Conservation (phyloP, 2,329 filamentous ascomycete genomes). For the Pseudonectria foliicola region DNA sequence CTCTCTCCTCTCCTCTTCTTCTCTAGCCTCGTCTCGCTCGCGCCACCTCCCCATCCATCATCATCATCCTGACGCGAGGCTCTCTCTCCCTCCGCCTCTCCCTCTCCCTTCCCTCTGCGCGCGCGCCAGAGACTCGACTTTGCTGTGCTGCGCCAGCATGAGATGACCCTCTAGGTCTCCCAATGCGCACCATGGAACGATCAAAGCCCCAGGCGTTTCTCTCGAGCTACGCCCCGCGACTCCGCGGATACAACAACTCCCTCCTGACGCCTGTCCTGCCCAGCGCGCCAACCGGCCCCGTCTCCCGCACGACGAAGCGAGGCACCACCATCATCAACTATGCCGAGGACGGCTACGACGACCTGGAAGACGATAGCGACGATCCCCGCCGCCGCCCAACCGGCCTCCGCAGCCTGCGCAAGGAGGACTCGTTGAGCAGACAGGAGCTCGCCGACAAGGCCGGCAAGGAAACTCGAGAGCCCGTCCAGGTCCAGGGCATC, state of each 20-base stretch:
- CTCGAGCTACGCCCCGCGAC: constrained; percentile 82
- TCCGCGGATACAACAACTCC: constrained; percentile 87
- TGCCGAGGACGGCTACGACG: constrained; percentile 90
- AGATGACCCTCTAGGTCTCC: constrained; percentile 20
- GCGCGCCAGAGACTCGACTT: constrained; percentile 2
- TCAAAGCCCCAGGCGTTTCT: constrained; percentile 74
- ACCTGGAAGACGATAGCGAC: constrained; percentile 65
- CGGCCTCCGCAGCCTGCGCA: constrained; percentile 73
- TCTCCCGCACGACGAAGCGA: constrained; percentile 86
- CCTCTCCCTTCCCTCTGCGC: too few relatives aligned
- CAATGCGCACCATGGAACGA: constrained; percentile 39
- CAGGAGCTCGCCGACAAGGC: constrained; percentile 65
- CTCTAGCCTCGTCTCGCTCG: constrained; percentile 1
- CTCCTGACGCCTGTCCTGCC: constrained; percentile 80
- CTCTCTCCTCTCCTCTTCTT: constrained; percentile 3
- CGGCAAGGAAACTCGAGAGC: constrained; percentile 71
- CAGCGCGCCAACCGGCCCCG: constrained; percentile 55
- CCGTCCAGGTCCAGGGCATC: constrained; percentile 80
- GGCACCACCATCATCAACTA: constrained; percentile 97
- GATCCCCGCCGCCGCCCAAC: constrained; percentile 72
- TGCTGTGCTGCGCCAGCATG: constrained; percentile 22
- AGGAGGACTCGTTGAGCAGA: constrained; percentile 60
- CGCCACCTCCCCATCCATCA: constrained; percentile 1
- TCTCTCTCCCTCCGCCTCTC: too few relatives aligned
- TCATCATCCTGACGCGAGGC: too few relatives aligned